Conservation (phyloP, 179 eudicot species). For the Vitellaria paradoxa region DNA sequence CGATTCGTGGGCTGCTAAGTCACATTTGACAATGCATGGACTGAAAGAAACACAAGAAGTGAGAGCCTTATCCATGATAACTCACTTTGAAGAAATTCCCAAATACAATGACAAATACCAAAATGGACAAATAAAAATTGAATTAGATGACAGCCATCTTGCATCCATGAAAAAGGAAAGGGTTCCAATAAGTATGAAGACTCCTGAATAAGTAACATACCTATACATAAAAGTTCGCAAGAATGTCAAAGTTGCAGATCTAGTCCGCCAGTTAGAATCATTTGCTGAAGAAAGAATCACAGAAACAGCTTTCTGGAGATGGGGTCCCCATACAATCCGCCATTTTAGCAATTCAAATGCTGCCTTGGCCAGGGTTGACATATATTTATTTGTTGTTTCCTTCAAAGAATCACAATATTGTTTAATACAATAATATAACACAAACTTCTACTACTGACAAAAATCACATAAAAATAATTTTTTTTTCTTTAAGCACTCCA, state of each 20-base stretch:
- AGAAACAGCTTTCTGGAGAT: slow-evolving; percentile 77
- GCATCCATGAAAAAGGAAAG: not conserved
- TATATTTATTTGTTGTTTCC: slow-evolving; percentile 95
- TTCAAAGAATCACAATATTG: slow-evolving; percentile 31
- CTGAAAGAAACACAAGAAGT: not conserved
- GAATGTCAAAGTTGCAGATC: slow-evolving; percentile 94
- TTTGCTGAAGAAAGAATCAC: slow-evolving; percentile 67
- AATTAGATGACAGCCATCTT: too few relatives aligned
- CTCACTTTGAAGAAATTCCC: too few relatives aligned
- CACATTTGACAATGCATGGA: not conserved
- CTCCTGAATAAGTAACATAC: slow-evolving; percentile 34
- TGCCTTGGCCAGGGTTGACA: slow-evolving; percentile 94
- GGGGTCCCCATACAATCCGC: slow-evolving; percentile 64
- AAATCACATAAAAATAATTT: not conserved
- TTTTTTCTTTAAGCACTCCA: not conserved
- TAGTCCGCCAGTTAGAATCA: slow-evolving; percentile 97
- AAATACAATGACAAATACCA: too few relatives aligned
- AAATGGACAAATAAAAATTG: too few relatives aligned
- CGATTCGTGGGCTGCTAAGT: not conserved
- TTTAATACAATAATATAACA: slow-evolving; percentile 7
- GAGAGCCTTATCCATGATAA: too few relatives aligned
- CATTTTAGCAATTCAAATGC: slow-evolving; percentile 94
- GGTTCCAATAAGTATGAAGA: not conserved
- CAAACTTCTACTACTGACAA: not conserved
- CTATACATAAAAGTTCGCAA: slow-evolving; percentile 92